These are phyloP conservation scores for Cladobotryum protrusum DNA, from an alignment of 2,329 filamentous ascomycete species.

Conservation along the genomic window DNA sequence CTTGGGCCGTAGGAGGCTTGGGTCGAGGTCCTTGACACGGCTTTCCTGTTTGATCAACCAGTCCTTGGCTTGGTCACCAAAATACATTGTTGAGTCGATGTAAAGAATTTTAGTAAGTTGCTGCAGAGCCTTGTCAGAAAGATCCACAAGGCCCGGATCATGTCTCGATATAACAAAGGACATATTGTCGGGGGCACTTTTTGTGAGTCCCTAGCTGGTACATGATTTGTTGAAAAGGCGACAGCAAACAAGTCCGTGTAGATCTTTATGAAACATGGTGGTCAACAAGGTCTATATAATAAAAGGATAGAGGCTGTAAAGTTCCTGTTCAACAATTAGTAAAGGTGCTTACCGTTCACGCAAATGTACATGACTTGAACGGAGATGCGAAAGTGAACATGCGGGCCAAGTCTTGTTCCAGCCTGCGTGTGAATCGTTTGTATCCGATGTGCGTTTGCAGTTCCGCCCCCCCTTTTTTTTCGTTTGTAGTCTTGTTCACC, in stretches of 20 bases:
- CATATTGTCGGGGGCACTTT: slow-evolving; percentile 7
- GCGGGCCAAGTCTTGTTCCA: neutral
- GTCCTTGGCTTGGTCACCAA: slow-evolving; percentile 20
- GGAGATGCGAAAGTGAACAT: neutral
- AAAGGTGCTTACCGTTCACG: too few relatives aligned
- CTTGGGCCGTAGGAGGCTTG: slow-evolving; percentile 21
- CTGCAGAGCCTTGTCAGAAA: slow-evolving; percentile 21
- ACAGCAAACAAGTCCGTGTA: too few relatives aligned
- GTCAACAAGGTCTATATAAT: too few relatives aligned
- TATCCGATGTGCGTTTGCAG: too few relatives aligned
- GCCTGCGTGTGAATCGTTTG: too few relatives aligned
- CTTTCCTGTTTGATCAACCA: slow-evolving; percentile 33
- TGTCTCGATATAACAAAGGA: slow-evolving; percentile 13
- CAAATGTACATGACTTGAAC: neutral
- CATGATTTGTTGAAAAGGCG: too few relatives aligned
- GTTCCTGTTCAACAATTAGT: too few relatives aligned
- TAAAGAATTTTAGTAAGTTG: slow-evolving; percentile 32
- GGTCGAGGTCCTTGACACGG: neutral
- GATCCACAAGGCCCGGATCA: slow-evolving; percentile 14
- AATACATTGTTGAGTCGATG: slow-evolving; percentile 23
- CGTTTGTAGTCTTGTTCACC: too few relatives aligned
- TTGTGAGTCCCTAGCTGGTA: neutral
- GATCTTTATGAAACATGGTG: neutral
- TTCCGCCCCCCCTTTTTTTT: too few relatives aligned
- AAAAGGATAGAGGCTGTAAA: too few relatives aligned